Base-by-base conservation (phyloP, 352 stramenopile species). In the Elongisporangium undulatum region DNA sequence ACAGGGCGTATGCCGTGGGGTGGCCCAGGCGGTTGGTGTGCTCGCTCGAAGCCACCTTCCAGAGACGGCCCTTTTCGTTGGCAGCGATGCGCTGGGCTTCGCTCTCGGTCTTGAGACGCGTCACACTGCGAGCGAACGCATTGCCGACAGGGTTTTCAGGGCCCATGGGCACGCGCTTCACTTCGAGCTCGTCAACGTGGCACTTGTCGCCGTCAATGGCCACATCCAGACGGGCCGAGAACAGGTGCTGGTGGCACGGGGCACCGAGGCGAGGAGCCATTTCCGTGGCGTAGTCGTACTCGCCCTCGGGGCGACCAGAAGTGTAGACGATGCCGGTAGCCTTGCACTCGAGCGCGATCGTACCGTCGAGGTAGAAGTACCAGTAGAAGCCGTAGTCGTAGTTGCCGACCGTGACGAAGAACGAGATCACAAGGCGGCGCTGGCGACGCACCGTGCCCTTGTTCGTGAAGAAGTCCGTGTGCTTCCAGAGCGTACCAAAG, bases 361-460 rank as follows among this genome's bases (percentile, higher is more conserved):
- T 76, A 19, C 86, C 82, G 64, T 95, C 80, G 16, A 87, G 73
- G 66, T 84, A 84, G 2, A 93, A 71, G 53, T 82, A 71, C 71
- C 74, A 90, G 66, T 91, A 92, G 57, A 90, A 92, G 12, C 86
- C 67, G 63, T 92, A 94, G 63, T 94, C 85, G 61, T 94, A 94
- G 68, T 94, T 95, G 54, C 84, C 87, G 34, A 95, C 86, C 5
- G 87, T 95, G 34, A 83, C 75, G 62, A 96, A 91, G 63, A 86
- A 93, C 10, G 69, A 87, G 53, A 95, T 79, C 13, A 96, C 83
- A 48, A 96, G 75, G n/a, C 88, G 75, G 22, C 84, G 74, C 34
- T 80, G 73, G 13, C 85, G 70, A 55, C 84, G 74, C 21, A 95
- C 87, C 3, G 66, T 67, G 17, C 69, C 58, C 3, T 49, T 69